Conservation (phyloP, 2,329 filamentous ascomycete genomes). For the Aspergillus fumigatus region DNA sequence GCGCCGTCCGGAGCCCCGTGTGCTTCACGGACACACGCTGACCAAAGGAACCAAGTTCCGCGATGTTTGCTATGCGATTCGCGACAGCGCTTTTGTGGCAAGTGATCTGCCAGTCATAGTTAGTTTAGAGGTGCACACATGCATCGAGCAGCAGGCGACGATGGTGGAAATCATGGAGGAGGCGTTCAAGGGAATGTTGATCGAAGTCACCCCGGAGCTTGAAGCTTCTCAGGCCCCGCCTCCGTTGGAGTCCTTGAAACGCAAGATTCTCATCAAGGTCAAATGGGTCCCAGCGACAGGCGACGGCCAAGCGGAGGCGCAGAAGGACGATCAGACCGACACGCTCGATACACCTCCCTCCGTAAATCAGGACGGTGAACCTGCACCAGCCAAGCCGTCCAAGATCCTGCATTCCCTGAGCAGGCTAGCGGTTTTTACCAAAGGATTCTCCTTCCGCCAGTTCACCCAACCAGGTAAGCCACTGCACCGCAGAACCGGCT, state of each 20-base stretch:
- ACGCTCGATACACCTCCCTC: constrained; percentile 4
- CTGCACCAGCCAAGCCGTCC: constrained; percentile 40
- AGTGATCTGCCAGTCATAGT: constrained; percentile 82
- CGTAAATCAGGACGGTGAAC: background rate
- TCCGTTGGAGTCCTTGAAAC: constrained; percentile 64
- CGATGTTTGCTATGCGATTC: constrained; percentile 76
- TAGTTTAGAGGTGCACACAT: constrained; percentile 86
- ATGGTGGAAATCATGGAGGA: constrained; percentile 95
- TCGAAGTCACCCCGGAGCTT: constrained; percentile 60
- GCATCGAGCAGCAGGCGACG: constrained; percentile 74
- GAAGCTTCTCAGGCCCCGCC: constrained; percentile 54
- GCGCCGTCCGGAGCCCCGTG: constrained; percentile 64
- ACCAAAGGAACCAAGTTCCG: constrained; percentile 84
- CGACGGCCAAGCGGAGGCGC: constrained; percentile 24
- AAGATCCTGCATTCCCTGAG: constrained; percentile 71
- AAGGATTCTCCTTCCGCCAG: constrained; percentile 73
- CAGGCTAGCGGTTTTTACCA: constrained; percentile 76
- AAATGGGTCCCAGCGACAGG: constrained; percentile 57
- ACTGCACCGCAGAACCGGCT: background rate
- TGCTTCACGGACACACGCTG: constrained; percentile 81
- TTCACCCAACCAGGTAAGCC: constrained; percentile 62
- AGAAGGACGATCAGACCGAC: constrained; percentile 10
- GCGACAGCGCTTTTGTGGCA: constrained; percentile 69
- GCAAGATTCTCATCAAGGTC: constrained; percentile 81
- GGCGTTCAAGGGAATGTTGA: constrained; percentile 71